Evolutionary conservation across 345 rosid genomes (phyloP), one percentile per base, ranked within the genome.

Genomic region (Gossypium raimondii): DNA sequence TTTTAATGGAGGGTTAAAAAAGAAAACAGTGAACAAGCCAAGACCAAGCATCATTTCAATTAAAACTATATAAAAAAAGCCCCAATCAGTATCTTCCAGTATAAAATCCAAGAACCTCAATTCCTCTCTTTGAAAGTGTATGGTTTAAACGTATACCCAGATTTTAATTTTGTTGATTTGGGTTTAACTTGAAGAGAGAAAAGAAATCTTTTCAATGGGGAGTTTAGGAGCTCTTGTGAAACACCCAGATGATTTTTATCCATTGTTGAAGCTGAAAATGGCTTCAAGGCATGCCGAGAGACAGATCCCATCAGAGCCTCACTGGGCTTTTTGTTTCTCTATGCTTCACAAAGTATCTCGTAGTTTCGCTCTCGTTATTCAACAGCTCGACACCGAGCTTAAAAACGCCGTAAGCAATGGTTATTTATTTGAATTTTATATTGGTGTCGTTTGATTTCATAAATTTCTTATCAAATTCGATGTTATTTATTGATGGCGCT

Each of bases 321-420:
- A 90, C 82, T 93, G 98, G 99, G 94, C 77, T 12, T 95, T 91
- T 81, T 93, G 96, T 80, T 95, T 90, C 77, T 75, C 93, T 3
- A 90, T 93, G 96, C 96, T 95, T 64, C 94, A 83, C 72, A 93
- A 90, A 81, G 99, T 95, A 52, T 93, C 98, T 78, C 88, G 96
- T 3, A 91, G 96, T 87, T 95, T 93, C 59, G 88, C 82, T 69
- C 86, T 93, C 77, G 98, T 93, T 59, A 91, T 95, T 66, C 99
- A 93, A 81, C 98, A 95, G 86, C 93, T 95, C 3, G 87, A 80
- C 14, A 41, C 91, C 70, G 85, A 93, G 53, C 96, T 93, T 44
- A 93, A 97, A 41, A 85, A 95, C 79, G 99, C 96, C 29, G 99
- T 95, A 83, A 82, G 88, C 79, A 10, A 47, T 68, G 62, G 5